Conservation (phyloP, 2,329 filamentous ascomycete species). For the Colletotrichum sp. region DNA sequence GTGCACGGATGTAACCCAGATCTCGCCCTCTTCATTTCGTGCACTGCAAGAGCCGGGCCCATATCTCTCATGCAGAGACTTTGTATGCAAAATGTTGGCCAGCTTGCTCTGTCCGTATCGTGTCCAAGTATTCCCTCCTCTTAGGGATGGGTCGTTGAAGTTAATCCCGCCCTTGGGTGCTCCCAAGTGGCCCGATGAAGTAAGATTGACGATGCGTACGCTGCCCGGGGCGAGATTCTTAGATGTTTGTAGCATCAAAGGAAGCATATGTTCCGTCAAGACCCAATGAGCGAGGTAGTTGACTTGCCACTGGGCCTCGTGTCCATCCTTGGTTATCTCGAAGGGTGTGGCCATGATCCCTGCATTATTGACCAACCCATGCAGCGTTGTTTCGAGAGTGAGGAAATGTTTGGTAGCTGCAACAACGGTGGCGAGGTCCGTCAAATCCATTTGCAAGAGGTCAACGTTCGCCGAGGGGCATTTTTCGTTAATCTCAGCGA, state of each 20-base stretch:
- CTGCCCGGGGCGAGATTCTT: constrained; percentile 5
- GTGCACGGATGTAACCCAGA: background rate
- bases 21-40: background rate
- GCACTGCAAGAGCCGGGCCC: constrained; percentile 21
- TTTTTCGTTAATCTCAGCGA: constrained; percentile 34
- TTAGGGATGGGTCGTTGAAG: constrained; percentile 22
- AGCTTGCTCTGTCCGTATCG: constrained; percentile 54
- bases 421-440: constrained; percentile 38
- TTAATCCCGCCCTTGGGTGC: constrained; percentile 23
- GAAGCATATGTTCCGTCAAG: constrained; percentile 41
- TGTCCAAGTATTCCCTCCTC: constrained; percentile 5
- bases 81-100: constrained; percentile 50
- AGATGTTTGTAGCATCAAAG: constrained; percentile 37
- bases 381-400: constrained; percentile 30
- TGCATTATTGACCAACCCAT: constrained; percentile 31
- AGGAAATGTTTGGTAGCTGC: constrained; percentile 36
- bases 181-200: constrained; percentile 25
- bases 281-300: constrained; percentile 50
- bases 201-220: constrained; percentile 26
- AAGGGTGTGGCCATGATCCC: constrained; percentile 28
- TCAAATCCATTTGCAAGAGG: constrained; percentile 40
- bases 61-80: constrained; percentile 41
- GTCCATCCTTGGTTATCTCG: constrained; percentile 35
- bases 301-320: constrained; percentile 41
- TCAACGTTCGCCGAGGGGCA: constrained; percentile 34